A percentile compares a stretch with the other conserved stretches of the same genome.
Evolutionary conservation across 148 eudicot genomes (phyloP).

Genomic region (Arctostaphylos glauca): DNA sequence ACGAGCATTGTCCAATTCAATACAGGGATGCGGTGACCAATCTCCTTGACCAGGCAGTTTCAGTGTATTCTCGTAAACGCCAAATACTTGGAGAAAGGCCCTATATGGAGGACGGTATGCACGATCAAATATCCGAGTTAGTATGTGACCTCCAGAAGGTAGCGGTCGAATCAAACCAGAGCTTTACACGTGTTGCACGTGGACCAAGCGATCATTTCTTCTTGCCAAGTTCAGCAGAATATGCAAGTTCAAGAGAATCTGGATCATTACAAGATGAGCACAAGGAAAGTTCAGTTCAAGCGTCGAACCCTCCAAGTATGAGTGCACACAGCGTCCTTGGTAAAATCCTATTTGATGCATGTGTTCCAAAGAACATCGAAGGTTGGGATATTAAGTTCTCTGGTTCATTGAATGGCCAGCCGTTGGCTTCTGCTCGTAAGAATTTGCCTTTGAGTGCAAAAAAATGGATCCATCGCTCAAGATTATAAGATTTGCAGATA

Average conservation of each 20-base stretch:
- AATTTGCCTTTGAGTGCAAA: constrained; percentile 24
- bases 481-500: constrained; percentile 23
- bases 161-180: constrained; percentile 53
- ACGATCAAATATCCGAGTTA: constrained; percentile 46
- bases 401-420: constrained; percentile 43
- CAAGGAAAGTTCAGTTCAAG: constrained; percentile 31
- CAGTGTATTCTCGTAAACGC: constrained; percentile 41
- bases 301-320: constrained; percentile 41
- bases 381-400: constrained; percentile 71
- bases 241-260: constrained; percentile 24
- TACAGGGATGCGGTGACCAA: constrained; percentile 43
- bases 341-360: constrained; percentile 56
- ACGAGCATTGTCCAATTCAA: constrained; percentile 36
- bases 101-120: constrained; percentile 28
- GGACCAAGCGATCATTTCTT: constrained; percentile 55
- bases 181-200: constrained; percentile 52
- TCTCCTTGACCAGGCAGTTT: constrained; percentile 50
- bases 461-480: constrained; percentile 33
- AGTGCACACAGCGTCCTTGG: constrained; percentile 59
- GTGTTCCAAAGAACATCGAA: constrained; percentile 65
- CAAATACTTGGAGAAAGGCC: constrained; percentile 35
- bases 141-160: constrained; percentile 63
- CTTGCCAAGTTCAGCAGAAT: constrained; percentile 41
- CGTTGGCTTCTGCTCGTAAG: constrained; percentile 38
- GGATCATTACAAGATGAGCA: constrained; percentile 36